Evolutionary conservation across 2,329 filamentous ascomycete genomes (phyloP), one percentile per base, ranked within the genome.

Genomic region (Cercospora sp.): DNA sequence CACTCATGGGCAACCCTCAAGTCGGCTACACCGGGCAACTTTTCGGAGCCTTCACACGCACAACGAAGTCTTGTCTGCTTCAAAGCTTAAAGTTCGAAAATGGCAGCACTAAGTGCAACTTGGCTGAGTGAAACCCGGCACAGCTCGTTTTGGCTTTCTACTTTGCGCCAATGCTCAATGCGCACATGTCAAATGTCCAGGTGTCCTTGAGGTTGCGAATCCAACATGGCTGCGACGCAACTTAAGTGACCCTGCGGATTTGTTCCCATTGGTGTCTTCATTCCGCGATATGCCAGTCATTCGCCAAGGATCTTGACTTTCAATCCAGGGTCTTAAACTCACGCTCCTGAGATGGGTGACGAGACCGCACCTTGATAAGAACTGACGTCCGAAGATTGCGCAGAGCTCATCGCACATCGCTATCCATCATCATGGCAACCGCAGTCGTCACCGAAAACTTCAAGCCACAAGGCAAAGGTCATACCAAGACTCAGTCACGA

Each of bases 331-430:
- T 49, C 26, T 30, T 3, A 43, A 62, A 62, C 37, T 62, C 60
- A 62, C 60, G 12, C 60, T 51, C 60, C 60, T 62, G 60, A 62
- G 55, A 59, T 37, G 55, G 55, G 28, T 37, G 28, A 21, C 34
- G 28, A 28, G 24, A 62, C 60, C n/a, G 13, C 40, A 51, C 6
- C 13, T 32, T 32, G 40, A 45, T 30, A 62, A 61, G 49, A 26
- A 62, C 7, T 21, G 32, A 26, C 12, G 9, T 30, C 12, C 24
- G 13, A 55, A 2, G 13, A 53, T 24, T 24, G 18, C 12, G 18
- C 49, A 53, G 21, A 53, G 49, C 49, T n/a, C 24, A 8, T 55
- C 24, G 24, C n/a, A n/a, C 24, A 55, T 30, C 24, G 13, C 18
- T 24, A 24, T 49, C 43, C 24, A 55, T 62, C 40, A 62, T 28